These are phyloP conservation scores for Protoeuglena noctilucae DNA, from an alignment of 139 green algal genomes.

Conservation along the genomic window DNA sequence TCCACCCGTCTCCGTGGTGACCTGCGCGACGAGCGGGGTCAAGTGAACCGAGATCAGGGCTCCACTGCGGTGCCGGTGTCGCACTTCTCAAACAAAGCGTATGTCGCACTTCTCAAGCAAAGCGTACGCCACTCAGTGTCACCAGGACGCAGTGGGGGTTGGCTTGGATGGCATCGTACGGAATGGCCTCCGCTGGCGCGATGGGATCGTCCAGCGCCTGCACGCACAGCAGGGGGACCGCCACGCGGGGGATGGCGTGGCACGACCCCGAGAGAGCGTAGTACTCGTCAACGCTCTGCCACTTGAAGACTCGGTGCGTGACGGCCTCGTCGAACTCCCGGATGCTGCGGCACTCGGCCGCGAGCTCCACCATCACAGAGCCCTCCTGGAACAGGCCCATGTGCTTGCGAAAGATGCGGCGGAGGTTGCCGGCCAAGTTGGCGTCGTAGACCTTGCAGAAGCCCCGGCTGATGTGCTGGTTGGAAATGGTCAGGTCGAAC, in stretches of 20 bases:
- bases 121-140: too few species aligned
- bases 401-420: constrained; percentile 47
- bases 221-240: constrained; percentile 49
- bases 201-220: constrained; percentile 79
- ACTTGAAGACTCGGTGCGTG: constrained; percentile 48
- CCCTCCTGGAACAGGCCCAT: constrained; percentile 31
- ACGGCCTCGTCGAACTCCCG: constrained; percentile 72
- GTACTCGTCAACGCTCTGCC: constrained; percentile 65
- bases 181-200: constrained; percentile 52
- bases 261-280: constrained; percentile 42
- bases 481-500: constrained; percentile 17
- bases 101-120: too few species aligned
- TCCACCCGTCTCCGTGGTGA: too few species aligned
- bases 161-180: constrained; percentile 27
- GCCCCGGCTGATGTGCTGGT: constrained; percentile 55
- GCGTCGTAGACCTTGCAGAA: constrained; percentile 51
- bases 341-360: constrained; percentile 34
- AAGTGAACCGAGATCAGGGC: too few species aligned
- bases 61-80: too few species aligned
- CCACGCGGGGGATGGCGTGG: constrained; percentile 27
- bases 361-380: constrained; percentile 11
- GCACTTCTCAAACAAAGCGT: too few species aligned
- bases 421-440: constrained; percentile 39
- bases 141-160: constrained; percentile 54
- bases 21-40: too few species aligned